Evolutionary conservation across 148 eudicot genomes (phyloP).

Genomic region (Arbutus unedo): DNA sequence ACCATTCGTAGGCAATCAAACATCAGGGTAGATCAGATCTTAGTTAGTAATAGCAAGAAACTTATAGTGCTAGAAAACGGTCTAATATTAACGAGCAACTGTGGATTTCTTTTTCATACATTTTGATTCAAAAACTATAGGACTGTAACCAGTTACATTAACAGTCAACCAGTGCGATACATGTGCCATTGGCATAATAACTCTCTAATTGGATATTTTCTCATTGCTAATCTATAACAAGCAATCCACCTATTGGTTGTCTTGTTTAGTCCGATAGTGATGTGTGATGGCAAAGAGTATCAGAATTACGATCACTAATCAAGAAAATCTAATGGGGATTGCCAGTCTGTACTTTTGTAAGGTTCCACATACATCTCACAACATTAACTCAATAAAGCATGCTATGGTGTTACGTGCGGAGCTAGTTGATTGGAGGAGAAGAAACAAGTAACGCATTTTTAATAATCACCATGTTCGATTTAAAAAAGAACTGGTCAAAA

Average conservation of each 20-base stretch:
- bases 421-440: not conserved
- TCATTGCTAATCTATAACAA: not conserved
- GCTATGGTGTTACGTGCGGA: not conserved
- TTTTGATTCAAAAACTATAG: not conserved
- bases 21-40: not conserved
- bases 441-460: not conserved
- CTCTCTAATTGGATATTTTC: not conserved
- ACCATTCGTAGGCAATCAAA: constrained; percentile 1
- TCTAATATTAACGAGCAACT: not conserved
- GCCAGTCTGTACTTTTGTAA: not conserved
- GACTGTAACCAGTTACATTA: not conserved
- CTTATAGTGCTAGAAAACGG: not conserved
- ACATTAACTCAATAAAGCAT: not conserved
- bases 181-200: not conserved
- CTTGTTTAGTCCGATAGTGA: not conserved
- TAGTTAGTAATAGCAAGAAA: not conserved
- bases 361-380: not conserved
- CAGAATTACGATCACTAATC: not conserved
- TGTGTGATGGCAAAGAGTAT: not conserved
- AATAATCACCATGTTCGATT: not conserved
- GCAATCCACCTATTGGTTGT: not conserved
- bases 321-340: not conserved
- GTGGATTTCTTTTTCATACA: not conserved
- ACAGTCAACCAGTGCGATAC: not conserved
- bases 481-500: not conserved